Conservation (phyloP, 1,284 basidiomycete genomes). For the Cystobasidiaceae sp. region DNA sequence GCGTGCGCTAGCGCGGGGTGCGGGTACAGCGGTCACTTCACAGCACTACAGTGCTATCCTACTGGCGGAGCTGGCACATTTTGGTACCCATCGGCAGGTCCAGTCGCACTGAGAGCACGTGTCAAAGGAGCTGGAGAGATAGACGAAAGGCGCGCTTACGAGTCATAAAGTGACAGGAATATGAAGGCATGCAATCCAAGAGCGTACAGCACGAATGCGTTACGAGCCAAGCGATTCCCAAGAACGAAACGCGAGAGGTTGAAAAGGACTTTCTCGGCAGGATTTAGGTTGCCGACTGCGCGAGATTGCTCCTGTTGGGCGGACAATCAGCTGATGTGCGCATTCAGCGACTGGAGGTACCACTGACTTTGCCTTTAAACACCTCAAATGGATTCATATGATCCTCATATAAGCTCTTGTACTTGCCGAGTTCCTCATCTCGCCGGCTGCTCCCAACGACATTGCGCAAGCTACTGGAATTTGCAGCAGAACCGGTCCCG, state of each 20-base stretch:
- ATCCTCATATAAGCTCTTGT: conserved; percentile 87
- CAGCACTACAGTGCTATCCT: no score
- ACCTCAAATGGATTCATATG: conserved; percentile 96
- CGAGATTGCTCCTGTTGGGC: conserved; percentile 91
- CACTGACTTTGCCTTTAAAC: conserved; percentile 81
- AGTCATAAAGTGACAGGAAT: conserved; percentile 56
- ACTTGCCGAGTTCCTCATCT: conserved; percentile 75
- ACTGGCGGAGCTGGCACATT: no score
- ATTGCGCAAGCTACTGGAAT: conserved; percentile 25
- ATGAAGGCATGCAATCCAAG: conserved; percentile 70
- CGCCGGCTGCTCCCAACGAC: conserved; percentile 39
- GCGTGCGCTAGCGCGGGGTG: no score
- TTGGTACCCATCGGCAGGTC: no score
- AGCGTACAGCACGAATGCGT: conserved; percentile 76
- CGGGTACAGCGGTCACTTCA: no score
- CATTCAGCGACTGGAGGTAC: background rate
- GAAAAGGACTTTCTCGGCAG: conserved; percentile 81
- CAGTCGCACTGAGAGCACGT: background rate
- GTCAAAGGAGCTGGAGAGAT: no score
- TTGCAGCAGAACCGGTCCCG: conserved; percentile 40
- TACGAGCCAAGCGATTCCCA: conserved; percentile 63
- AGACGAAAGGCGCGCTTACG: conserved; percentile 9
- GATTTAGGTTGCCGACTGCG: conserved; percentile 85
- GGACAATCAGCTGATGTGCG: no score
- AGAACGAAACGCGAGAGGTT: conserved; percentile 77